Evolutionary conservation across 2,329 filamentous ascomycete species (phyloP).

Genomic region (Fusarium sacchari): DNA sequence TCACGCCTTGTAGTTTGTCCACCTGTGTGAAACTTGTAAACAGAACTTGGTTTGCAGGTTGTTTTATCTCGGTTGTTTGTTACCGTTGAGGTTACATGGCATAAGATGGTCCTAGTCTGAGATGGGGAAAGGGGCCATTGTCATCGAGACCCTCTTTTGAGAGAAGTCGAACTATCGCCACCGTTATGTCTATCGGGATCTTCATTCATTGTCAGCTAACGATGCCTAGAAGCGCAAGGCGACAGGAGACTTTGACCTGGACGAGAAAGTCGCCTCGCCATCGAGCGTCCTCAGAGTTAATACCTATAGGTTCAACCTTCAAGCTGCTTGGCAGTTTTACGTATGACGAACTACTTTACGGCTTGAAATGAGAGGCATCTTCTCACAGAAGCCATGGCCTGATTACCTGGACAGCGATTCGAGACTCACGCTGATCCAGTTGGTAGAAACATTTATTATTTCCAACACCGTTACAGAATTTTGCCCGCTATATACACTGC

Average conservation of each 20-base stretch:
- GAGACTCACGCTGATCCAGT: not conserved
- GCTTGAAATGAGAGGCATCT: accelerated
- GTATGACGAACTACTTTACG: not conserved
- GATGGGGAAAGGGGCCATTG: not conserved
- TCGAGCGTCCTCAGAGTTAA: no score
- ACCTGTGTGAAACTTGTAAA: not conserved
- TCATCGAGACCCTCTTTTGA: not conserved
- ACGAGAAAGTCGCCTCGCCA: not conserved
- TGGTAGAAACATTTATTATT: not conserved
- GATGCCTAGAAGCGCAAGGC: not conserved
- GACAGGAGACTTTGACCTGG: not conserved
- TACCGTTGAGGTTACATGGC: not conserved
- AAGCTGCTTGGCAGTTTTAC: not conserved
- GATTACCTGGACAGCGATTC: not conserved
- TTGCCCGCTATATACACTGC: not conserved
- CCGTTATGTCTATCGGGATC: not conserved
- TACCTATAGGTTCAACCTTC: no score
- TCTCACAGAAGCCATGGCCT: not conserved
- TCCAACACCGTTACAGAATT: not conserved
- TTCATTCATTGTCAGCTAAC: not conserved
- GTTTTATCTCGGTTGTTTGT: not conserved
- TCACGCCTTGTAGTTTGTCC: not conserved
- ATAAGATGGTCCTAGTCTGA: not conserved
- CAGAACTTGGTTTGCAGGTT: not conserved
- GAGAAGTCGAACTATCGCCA: not conserved